Evolutionary conservation across 352 stramenopile genomes (phyloP).

Genomic region (Pythium apleroticum): DNA sequence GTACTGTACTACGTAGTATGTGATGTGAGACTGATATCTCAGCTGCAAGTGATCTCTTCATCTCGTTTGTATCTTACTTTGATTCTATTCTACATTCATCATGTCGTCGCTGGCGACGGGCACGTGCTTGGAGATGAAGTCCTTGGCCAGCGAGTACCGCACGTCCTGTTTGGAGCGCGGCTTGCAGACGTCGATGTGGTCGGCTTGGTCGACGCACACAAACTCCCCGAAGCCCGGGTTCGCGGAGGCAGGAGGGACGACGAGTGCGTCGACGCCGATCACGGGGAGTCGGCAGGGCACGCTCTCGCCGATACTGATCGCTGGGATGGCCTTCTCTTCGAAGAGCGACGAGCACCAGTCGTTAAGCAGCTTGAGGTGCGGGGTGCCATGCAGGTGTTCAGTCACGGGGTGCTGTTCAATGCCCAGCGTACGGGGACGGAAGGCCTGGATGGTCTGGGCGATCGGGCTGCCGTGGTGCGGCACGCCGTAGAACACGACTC

Average conservation of each 20-base stretch:
- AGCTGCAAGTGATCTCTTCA: not conserved
- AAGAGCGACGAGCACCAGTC: slow-evolving; percentile 67
- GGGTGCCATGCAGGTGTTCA: slow-evolving; percentile 72
- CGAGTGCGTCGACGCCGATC: slow-evolving; percentile 68
- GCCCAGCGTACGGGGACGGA: slow-evolving; percentile 46
- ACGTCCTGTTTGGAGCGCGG: slow-evolving; percentile 50
- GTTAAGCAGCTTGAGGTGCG: slow-evolving; percentile 78
- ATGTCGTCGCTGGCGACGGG: slow-evolving; percentile 9
- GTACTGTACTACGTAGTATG: too few relatives aligned
- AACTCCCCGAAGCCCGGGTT: slow-evolving; percentile 79
- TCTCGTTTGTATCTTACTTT: not conserved
- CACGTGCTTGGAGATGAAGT: slow-evolving; percentile 52
- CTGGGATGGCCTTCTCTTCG: slow-evolving; percentile 45
- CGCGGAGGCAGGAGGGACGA: slow-evolving; percentile 63
- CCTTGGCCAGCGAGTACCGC: slow-evolving; percentile 57
- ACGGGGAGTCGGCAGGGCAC: slow-evolving; percentile 61
- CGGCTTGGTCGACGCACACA: slow-evolving; percentile 51
- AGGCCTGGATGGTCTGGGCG: slow-evolving; percentile 58
- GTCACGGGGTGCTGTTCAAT: slow-evolving; percentile 70
- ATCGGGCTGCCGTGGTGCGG: slow-evolving; percentile 81
- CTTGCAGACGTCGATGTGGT: slow-evolving; percentile 83
- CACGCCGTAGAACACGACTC: slow-evolving; percentile 78
- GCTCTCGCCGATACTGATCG: slow-evolving; percentile 69
- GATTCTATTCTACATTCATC: slow-evolving; percentile 20
- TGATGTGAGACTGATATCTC: not conserved